Evolutionary conservation across 257 asterid genomes (phyloP).

Genomic region (Lycium ferocissimum): DNA sequence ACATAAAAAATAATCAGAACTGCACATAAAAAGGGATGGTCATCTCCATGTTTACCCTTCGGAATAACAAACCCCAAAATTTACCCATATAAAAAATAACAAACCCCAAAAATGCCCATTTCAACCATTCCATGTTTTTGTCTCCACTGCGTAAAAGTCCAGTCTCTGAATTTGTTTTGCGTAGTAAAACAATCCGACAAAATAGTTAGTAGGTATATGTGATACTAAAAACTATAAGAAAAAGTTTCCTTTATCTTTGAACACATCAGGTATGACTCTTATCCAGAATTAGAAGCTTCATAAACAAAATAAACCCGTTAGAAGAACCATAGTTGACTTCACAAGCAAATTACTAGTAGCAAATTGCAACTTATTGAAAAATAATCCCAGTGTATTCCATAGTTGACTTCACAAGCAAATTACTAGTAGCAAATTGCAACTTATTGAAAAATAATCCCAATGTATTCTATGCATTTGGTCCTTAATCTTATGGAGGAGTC

Average conservation of each 20-base stretch:
- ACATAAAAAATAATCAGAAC: neutral
- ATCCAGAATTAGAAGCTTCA: neutral
- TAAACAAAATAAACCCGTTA: neutral
- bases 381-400: neutral
- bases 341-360: neutral
- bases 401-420: neutral
- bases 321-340: neutral
- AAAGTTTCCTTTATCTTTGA: neutral
- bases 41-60: neutral
- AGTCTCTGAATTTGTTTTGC: neutral
- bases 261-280: neutral
- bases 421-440: neutral
- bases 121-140: slow-evolving; percentile 18
- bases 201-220: neutral
- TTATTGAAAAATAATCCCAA: slow-evolving; percentile 4
- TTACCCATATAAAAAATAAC: neutral
- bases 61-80: neutral
- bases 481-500: slow-evolving; percentile 19
- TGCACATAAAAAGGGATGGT: neutral
- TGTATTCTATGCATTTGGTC: neutral
- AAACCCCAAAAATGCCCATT: neutral
- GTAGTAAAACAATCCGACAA: neutral
- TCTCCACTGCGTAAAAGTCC: neutral
- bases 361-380: neutral
- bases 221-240: neutral